Conservation (phyloP, 805 yeast species). For the Lipomyces yamadae region DNA sequence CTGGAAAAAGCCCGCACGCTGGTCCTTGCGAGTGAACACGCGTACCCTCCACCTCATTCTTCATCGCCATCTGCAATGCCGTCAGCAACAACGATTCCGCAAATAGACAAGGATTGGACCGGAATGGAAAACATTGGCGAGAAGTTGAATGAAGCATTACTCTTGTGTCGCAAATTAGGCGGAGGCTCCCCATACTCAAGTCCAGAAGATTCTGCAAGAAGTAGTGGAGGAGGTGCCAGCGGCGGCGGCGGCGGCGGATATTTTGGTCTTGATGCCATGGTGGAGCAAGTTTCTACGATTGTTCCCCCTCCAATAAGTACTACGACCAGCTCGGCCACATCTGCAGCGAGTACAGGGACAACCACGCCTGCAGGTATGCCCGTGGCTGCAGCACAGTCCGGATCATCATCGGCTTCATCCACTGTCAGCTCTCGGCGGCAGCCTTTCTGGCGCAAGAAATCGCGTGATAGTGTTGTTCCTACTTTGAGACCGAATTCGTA, state of each 20-base stretch:
- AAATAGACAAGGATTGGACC: constrained; percentile 17
- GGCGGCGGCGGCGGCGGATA: background rate
- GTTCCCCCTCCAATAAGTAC: background rate
- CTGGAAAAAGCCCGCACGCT: constrained; percentile 27
- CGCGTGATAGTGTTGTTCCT: background rate
- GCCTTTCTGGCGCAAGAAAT: constrained; percentile 18
- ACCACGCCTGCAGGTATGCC: background rate
- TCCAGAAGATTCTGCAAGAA: background rate
- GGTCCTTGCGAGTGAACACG: constrained; percentile 8
- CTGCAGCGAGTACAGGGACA: constrained; percentile 4
- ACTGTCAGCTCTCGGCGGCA: constrained; percentile 6
- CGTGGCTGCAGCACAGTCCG: background rate
- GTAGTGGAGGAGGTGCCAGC: background rate
- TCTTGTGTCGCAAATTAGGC: constrained; percentile 5
- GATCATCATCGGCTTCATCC: constrained; percentile 10
- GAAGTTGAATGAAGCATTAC: constrained; percentile 17
- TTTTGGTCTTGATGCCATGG: constrained; percentile 22
- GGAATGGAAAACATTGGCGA: constrained; percentile 18
- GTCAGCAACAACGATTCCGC: constrained; percentile 4
- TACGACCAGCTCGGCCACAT: background rate
- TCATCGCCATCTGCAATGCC: constrained; percentile 13
- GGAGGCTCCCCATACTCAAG: background rate
- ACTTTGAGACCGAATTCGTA: background rate
- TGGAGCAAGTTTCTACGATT: constrained; percentile 11
- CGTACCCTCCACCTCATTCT: background rate